Percentiles rank a stretch among this genome's conserved stretches.
phyloP scores from a whole-genome alignment of 2,329 filamentous ascomycete genomes.

The Aspergillus unguis region DNA sequence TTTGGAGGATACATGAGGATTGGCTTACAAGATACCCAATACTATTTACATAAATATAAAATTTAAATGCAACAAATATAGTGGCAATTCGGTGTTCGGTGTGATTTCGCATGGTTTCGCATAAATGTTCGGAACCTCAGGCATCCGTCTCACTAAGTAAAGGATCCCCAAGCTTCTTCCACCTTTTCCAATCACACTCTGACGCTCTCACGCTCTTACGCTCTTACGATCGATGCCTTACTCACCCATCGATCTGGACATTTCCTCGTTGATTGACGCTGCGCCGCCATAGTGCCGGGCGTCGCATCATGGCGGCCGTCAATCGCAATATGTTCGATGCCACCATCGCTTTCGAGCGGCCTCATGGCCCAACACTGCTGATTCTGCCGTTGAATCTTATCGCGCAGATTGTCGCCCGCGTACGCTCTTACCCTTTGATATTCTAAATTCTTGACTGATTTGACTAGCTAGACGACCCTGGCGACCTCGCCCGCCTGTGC shows the following conservation, averaged over 20 bases:
- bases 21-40: conserved; percentile 2
- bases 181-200: neutral
- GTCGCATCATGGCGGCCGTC: conserved; percentile 42
- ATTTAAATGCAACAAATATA: neutral
- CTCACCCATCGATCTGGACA: conserved; percentile 4
- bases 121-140: conserved; percentile 6
- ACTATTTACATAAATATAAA: too few relatives aligned
- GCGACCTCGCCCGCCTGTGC: conserved; percentile 58
- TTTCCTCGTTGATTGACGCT: conserved; percentile 25
- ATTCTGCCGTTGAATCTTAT: conserved; percentile 57
- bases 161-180: conserved; percentile 7
- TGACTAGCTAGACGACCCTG: conserved; percentile 54
- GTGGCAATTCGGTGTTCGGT: neutral
- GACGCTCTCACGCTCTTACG: neutral
- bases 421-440: conserved; percentile 30
- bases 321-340: conserved; percentile 43
- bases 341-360: conserved; percentile 30
- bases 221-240: conserved; percentile 13
- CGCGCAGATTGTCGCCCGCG: conserved; percentile 54
- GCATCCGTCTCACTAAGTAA: conserved; percentile 6
- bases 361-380: conserved; percentile 32
- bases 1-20: too few relatives aligned
- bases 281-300: conserved; percentile 22
- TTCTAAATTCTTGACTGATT: too few relatives aligned
- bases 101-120: neutral